Evolutionary conservation across 2,329 filamentous ascomycete genomes (phyloP).

Genomic region (Fusarium oxysporum): DNA sequence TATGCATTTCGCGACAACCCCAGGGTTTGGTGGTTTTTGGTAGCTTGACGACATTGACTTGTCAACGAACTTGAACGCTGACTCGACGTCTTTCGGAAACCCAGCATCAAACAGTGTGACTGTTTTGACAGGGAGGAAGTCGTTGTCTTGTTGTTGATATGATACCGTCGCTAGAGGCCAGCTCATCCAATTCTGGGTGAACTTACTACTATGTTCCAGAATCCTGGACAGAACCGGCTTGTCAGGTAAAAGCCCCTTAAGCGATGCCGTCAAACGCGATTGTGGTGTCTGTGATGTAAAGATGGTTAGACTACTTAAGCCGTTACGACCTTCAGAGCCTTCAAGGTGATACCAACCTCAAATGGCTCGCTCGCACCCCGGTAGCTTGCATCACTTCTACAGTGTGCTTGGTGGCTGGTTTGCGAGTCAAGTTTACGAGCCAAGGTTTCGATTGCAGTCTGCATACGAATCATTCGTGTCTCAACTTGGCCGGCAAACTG

Average conservation of each 20-base stretch:
- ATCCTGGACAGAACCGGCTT: constrained; percentile 1
- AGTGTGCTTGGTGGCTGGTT: not conserved
- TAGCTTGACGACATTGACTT: not conserved
- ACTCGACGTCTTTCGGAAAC: not conserved
- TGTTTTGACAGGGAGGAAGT: not conserved
- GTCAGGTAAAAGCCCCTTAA: not conserved
- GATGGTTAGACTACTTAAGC: not conserved
- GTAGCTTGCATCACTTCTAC: not conserved
- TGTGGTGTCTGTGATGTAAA: not conserved
- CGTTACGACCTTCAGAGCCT: not conserved
- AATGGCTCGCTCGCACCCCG: not conserved
- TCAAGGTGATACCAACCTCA: not conserved
- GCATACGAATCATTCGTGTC: constrained; percentile 17
- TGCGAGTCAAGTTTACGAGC: not conserved
- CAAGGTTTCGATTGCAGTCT: constrained; percentile 9
- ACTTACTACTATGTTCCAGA: constrained; percentile 25
- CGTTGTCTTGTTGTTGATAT: not conserved
- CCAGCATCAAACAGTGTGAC: not conserved
- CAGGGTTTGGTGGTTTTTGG: not conserved
- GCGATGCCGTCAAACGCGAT: not conserved
- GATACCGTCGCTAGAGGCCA: constrained; percentile 11
- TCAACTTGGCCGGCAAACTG: constrained; percentile 8
- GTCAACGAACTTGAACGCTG: not conserved
- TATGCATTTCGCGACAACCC: not conserved
- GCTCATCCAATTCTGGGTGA: constrained; percentile 30